These are phyloP conservation scores for Colletotrichum tropicale DNA, from an alignment of 2,329 filamentous ascomycete species.

Conservation along the genomic window DNA sequence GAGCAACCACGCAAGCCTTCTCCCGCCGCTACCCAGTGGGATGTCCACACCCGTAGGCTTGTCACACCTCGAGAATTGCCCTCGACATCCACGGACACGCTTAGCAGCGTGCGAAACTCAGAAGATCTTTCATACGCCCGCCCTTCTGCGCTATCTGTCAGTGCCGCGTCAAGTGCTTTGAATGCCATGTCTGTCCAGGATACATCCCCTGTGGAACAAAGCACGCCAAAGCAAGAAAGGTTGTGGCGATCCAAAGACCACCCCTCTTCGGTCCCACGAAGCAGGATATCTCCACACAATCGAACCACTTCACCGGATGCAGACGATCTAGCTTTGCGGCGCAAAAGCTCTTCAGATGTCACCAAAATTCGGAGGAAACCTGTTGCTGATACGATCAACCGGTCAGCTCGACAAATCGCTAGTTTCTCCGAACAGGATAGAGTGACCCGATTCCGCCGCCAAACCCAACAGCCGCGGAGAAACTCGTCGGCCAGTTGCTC, in stretches of 20 bases:
- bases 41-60: constrained; percentile 58
- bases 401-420: background rate
- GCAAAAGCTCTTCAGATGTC: constrained; percentile 2
- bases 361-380: constrained; percentile 11
- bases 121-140: constrained; percentile 42
- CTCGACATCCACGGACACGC: constrained; percentile 26
- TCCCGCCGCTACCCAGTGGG: constrained; percentile 51
- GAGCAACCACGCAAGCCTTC: constrained; percentile 36
- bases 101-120: constrained; percentile 37
- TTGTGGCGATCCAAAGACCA: background rate
- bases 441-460: background rate
- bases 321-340: background rate
- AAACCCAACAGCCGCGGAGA: background rate
- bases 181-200: constrained; percentile 32
- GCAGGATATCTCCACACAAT: background rate
- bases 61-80: constrained; percentile 43
- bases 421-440: constrained; percentile 8
- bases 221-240: constrained; percentile 1
- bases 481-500: constrained; percentile 7
- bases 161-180: constrained; percentile 61
- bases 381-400: background rate
- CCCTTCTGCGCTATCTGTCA: constrained; percentile 56
- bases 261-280: background rate
- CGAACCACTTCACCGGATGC: background rate
- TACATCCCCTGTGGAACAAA: background rate